Evolutionary conservation across 768 basidiomycete genomes (phyloP), one percentile per base, ranked within the genome.

Genomic region (Podaxis rugospora): DNA sequence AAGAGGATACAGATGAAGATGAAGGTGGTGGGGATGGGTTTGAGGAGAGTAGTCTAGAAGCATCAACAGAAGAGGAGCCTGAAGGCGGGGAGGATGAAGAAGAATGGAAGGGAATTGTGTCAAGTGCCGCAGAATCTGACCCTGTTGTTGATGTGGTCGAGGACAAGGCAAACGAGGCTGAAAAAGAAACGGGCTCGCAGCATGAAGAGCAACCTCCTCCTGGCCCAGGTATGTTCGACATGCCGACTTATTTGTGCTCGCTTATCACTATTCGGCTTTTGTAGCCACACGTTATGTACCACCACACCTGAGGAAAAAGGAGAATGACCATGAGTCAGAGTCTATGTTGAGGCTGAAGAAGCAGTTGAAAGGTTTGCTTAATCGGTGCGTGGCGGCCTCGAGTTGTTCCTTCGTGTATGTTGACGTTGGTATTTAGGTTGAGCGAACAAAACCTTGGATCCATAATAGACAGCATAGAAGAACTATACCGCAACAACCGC

Each of bases 391-490:
- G 23, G 11, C 16, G 3, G 13, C 21, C 13, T 36, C 54, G 36
- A 42, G 53, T 36, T 37, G 42, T 11, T 36, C 37, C 14, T 55
- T 36, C 3, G 21, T 16, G 16, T 28, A 16, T 7, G 16, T 39
- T 46, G 49, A 18, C 16, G 40, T 35, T 52, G 61, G 28, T 50
- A 39, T 25, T 42, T 64, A 95, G 94, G 64, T 81, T 96, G 86
- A 93, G 89, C 65, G 95, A 98, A 72, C 90, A 89, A 69, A 97
- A 95, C 63, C 88, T 96, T 59, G 77, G 82, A 2, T 80, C 83
- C 0, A 90, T 96, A 27, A 67, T 95, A 16, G 83, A 83, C 46
- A 82, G 83, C 40, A 75, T 95, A 13, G 93, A 95, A 67, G 85
- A 82, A 2, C 69, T 92, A 10, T 96, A 95, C 69, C 80, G 91